Base-by-base conservation (phyloP, 176 grass and related monocot genomes). In the Poa annua region DNA sequence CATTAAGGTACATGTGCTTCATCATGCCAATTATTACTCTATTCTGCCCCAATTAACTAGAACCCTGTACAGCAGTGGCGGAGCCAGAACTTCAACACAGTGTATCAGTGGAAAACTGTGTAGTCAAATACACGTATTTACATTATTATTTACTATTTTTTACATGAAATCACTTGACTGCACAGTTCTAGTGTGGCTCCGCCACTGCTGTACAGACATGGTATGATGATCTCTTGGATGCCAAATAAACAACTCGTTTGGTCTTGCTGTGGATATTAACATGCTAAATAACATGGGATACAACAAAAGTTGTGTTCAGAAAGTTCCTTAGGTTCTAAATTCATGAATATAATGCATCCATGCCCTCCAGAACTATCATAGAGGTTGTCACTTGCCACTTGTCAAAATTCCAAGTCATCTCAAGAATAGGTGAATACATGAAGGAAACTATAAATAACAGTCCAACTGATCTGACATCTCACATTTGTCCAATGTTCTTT, bases 261-360 rank as follows among this genome's bases (percentile, higher is more conserved):
- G 53, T 59, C 59, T 36, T 32, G n/a, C 57, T 35, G n/a, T 59
- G 52, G 19, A 56, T 8, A 36, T 76, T 59, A 52, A 41, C 52
- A 24, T 56, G 51, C 51, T 76, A 22, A 76, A 56, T 61, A 56
- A 39, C 42, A 78, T 42, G 60, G 39, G 36, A 78, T 42, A 62
- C 38, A 76, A 59, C 50, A 38, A 41, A 77, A 24, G 20, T 74
- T 56, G 20, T 77, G 11, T 57, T 77, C n/a, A 71, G 20, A 22
- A 71, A 71, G 38, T 71, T 71, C 36, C 39, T 71, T 41, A 51
- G 71, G 22, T 50, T 74, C 42, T 49, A 26, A 16, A 74, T 32
- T 74, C 71, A 15, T 51, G 45, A 51, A 74, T 52, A 25, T 29
- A 63, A 62, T 29, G 56, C 57, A 78, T 78, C 76, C 38, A 63